Evolutionary conservation across 208 protist species (phyloP).

Genomic region (Porcisia hertigi): DNA sequence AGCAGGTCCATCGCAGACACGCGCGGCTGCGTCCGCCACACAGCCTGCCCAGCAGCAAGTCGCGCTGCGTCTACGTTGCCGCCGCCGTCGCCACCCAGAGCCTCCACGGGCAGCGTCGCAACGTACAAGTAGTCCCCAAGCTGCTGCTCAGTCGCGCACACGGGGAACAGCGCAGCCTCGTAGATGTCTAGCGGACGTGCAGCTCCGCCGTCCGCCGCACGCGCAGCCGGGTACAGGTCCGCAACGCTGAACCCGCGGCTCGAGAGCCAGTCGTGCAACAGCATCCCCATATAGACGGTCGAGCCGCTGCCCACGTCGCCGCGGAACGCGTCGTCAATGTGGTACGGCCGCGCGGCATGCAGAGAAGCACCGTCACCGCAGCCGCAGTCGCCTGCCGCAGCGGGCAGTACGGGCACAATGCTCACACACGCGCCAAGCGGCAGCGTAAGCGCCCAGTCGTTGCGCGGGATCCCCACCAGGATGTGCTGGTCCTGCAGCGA

Average conservation of each 20-base stretch:
- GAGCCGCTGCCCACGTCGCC: conserved; percentile 22
- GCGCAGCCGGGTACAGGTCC: conserved; percentile 15
- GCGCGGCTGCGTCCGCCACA: conserved; percentile 38
- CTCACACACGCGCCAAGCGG: conserved; percentile 34
- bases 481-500: conserved; percentile 32
- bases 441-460: conserved; percentile 43
- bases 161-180: conserved; percentile 39
- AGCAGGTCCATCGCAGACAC: conserved; percentile 48
- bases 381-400: background rate
- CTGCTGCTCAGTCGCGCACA: conserved; percentile 27
- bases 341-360: conserved; percentile 44
- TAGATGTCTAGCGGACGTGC: conserved; percentile 29
- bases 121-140: conserved; percentile 38
- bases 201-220: background rate
- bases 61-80: conserved; percentile 14
- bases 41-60: conserved; percentile 14
- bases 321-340: conserved; percentile 40
- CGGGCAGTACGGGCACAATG: conserved; percentile 33
- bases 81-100: background rate
- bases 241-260: conserved; percentile 24
- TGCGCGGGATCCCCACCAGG: conserved; percentile 46
- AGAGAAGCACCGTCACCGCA: background rate
- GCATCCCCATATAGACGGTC: conserved; percentile 40
- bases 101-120: conserved; percentile 16
- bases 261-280: conserved; percentile 35